Base-by-base conservation (phyloP, 257 asterid genomes). In the Solanum pinnatisectum region DNA sequence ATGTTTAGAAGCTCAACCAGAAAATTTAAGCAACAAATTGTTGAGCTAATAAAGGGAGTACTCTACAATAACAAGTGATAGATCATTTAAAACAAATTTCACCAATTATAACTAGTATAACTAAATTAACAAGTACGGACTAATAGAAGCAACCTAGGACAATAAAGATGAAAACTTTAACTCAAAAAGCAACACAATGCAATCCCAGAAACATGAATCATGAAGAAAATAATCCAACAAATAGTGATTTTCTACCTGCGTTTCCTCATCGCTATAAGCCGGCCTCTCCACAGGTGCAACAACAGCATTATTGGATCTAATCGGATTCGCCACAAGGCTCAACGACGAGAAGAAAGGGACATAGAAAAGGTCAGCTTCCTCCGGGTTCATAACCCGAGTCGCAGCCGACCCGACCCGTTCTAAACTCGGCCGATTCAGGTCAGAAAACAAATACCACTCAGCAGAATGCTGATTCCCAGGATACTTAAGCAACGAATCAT, bases 391-490 rank as follows among this genome's bases (percentile, higher is more conserved):
- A 72, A 94, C 99, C 91, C 93, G 90, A 87, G 68, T 63, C 30
- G 90, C 65, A 86, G 93, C 39, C 91, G 96, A 87, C 60, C 88
- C 89, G 92, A 76, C 85, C 89, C 98, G 83, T 74, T 92, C 68
- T 90, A 88, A 87, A 84, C 89, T 83, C 92, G 95, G 90, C 20
- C 93, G 93, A 77, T 87, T 93, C 85, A 97, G 88, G 91, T 96
- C 98, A 49, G 93, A 86, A 59, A 96, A 97, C 89, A 97, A 90
- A 89, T 94, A 90, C 99, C 99, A 97, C 93, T 97, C 99, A 27
- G 97, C 99, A 2, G 98, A 91, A 90, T 97, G 99, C 93, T 96
- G 99, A 89, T 96, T 91, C 70, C 99, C 99, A 3, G 99, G 99
- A 88, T 97, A 97, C 94, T 94, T 97, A 68, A 94, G 91, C 91